phyloP scores from a whole-genome alignment of 108 stramenopile species.

The Schizochytrium sp. region DNA sequence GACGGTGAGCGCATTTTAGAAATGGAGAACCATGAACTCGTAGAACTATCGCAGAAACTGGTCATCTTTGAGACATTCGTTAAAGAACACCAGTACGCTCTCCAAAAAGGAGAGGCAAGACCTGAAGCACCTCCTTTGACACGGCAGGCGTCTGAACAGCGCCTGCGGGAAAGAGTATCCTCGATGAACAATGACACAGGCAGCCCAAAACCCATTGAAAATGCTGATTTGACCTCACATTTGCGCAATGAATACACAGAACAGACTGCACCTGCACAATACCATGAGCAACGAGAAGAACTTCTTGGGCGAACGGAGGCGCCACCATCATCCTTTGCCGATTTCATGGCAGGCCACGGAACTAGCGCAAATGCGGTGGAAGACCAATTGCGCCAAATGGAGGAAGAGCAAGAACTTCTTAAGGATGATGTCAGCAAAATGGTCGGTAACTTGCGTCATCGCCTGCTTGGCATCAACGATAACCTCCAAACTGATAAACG shows the following conservation, averaged over 20 bases:
- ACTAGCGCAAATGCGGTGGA: background rate
- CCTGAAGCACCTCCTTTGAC: background rate
- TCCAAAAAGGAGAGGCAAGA: background rate
- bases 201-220: no score
- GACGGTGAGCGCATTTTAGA: background rate
- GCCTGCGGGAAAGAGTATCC: no score
- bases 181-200: no score
- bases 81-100: background rate
- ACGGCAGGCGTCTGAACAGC: background rate
- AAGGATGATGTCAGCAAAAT: conserved; percentile 22
- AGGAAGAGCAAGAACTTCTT: background rate
- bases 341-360: conserved; percentile 5
- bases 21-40: conserved; percentile 32
- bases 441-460: conserved; percentile 11
- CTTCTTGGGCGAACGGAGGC: background rate
- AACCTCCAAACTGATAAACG: background rate
- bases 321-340: background rate
- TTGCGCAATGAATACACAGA: background rate
- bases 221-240: no score
- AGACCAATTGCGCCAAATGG: conserved; percentile 29
- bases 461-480: background rate
- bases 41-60: background rate
- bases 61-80: conserved; percentile 20
- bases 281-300: background rate
- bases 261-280: background rate